Conservation (phyloP, 1,284 basidiomycete species). For the Phaffia rhodozyma region DNA sequence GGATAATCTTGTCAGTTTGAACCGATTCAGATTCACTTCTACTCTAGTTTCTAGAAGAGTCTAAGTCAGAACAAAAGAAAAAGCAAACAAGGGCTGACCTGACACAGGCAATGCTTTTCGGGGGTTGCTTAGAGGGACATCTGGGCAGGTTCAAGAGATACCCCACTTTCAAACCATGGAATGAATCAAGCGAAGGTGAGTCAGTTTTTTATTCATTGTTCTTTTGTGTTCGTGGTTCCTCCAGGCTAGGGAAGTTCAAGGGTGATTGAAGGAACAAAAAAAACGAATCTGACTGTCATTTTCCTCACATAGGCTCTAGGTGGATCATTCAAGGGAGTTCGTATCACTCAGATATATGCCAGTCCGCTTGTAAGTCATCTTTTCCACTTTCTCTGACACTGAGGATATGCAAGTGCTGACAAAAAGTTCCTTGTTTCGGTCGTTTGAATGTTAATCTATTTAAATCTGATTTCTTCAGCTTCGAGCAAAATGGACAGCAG, state of each 20-base stretch:
- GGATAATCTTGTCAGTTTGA: slow-evolving; percentile 7
- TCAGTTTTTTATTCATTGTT: slow-evolving; percentile 9
- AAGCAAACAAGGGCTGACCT: neutral
- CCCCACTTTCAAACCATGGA: slow-evolving; percentile 73
- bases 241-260: slow-evolving; percentile 52
- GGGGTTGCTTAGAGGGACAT: slow-evolving; percentile 30
- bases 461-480: neutral
- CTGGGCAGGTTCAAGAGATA: slow-evolving; percentile 79
- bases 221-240: slow-evolving; percentile 3
- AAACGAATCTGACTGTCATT: neutral
- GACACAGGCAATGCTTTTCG: neutral
- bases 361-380: slow-evolving; percentile 53
- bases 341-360: slow-evolving; percentile 57
- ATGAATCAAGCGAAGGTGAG: slow-evolving; percentile 25
- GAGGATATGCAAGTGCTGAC: neutral
- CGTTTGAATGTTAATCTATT: neutral
- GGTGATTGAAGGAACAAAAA: neutral
- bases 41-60: neutral
- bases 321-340: slow-evolving; percentile 46
- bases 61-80: no score
- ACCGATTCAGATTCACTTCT: neutral
- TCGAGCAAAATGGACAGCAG: slow-evolving; percentile 22
- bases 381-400: neutral
- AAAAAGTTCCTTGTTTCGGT: no score
- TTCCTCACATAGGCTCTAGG: slow-evolving; percentile 67